Evolutionary conservation across 139 green algal species (phyloP).

Genomic region (Chlorella sp.): DNA sequence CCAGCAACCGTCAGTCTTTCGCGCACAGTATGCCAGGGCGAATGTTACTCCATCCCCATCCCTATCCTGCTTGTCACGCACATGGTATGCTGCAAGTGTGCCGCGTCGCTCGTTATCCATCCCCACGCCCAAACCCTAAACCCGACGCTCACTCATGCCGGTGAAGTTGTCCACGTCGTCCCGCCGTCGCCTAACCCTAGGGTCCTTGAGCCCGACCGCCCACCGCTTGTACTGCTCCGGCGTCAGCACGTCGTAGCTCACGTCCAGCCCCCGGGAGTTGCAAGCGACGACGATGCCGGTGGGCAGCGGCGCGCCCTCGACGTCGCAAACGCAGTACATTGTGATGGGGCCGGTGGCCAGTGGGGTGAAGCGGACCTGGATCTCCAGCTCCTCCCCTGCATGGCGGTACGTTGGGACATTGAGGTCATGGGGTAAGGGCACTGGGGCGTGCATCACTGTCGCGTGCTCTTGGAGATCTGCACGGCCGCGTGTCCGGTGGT

Average conservation of each 20-base stretch:
- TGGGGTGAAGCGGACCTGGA: constrained; percentile 33
- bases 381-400: constrained; percentile 29
- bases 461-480: no score
- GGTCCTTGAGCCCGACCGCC: background rate
- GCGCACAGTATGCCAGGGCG: no score
- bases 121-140: background rate
- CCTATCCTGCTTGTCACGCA: no score
- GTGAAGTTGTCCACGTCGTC: constrained; percentile 25
- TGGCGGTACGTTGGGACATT: no score
- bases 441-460: no score
- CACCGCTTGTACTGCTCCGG: constrained; percentile 19
- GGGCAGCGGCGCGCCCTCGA: constrained; percentile 24
- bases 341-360: constrained; percentile 10
- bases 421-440: no score
- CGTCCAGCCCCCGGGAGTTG: constrained; percentile 21
- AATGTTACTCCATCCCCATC: no score
- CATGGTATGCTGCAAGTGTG: no score
- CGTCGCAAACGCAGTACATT: constrained; percentile 28
- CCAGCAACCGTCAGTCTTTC: no score
- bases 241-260: constrained; percentile 31
- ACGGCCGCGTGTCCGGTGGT: no score
- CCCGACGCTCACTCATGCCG: constrained; percentile 20
- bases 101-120: background rate
- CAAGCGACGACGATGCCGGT: constrained; percentile 22
- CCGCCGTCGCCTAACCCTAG: background rate